Conservation (phyloP, 208 protist genomes). For the Blastocrithidia nonstop region DNA sequence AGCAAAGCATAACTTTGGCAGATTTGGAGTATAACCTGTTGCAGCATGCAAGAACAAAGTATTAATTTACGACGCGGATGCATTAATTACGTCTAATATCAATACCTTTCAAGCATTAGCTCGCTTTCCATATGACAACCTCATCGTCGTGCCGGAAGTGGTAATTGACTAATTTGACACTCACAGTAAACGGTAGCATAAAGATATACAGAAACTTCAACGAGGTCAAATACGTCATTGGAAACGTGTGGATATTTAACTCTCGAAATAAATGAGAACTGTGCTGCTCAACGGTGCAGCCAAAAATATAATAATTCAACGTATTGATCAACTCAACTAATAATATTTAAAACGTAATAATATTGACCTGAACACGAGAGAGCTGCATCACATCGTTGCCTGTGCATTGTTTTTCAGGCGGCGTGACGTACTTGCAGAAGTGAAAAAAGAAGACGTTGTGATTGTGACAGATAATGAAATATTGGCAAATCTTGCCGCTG, state of each 20-base stretch:
- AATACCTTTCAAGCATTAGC: slow-evolving; percentile 11
- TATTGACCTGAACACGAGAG: slow-evolving; percentile 2
- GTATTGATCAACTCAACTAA: slow-evolving; percentile 10
- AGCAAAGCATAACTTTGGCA: too few species aligned
- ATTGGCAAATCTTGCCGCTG: too few species aligned
- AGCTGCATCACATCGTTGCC: slow-evolving; percentile 9
- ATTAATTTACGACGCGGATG: slow-evolving; percentile 8
- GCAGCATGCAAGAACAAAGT: slow-evolving; percentile 2
- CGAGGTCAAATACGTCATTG: too few species aligned
- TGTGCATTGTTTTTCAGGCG: slow-evolving; percentile 13
- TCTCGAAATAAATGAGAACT: too few species aligned
- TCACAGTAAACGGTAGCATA: slow-evolving; percentile 8
- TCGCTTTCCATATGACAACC: slow-evolving; percentile 3
- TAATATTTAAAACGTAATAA: slow-evolving; percentile 5
- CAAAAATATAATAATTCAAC: slow-evolving; percentile 9
- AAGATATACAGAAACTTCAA: slow-evolving; percentile 2
- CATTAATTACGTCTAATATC: slow-evolving; percentile 1
- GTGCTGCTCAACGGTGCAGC: too few species aligned
- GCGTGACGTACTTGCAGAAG: too few species aligned
- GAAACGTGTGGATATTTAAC: too few species aligned
- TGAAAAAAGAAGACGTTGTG: too few species aligned
- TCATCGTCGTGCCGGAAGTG: slow-evolving; percentile 8
- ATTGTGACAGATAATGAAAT: too few species aligned
- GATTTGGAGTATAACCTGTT: too few species aligned
- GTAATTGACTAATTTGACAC: slow-evolving; percentile 10